Evolutionary conservation across 2,329 filamentous ascomycete species (phyloP), one percentile per base, ranked within the genome.

Genomic region (Mycosphaerelloides madeirae): DNA sequence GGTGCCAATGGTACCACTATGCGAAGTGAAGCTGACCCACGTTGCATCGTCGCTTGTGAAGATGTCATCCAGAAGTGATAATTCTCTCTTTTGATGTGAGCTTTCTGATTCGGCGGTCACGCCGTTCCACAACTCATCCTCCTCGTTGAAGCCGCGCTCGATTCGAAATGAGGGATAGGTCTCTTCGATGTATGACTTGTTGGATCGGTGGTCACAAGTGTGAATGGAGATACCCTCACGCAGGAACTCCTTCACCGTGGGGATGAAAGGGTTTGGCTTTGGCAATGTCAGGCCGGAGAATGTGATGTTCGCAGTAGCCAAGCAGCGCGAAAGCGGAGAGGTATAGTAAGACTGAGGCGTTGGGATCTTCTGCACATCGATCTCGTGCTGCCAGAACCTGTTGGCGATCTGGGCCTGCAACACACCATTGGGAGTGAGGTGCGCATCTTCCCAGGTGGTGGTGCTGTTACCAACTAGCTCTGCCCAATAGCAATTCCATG

Each of bases 401-500:
- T 81, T 74, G 6, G 81, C 80, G 46, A 73, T 75, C 44, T 69
- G 59, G 3, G 82, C 79, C 64, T 87, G 79, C 1, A 63, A 56
- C 13, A 76, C 57, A 3, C 83, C 83, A 2, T 65, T 68, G 1
- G 69, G 59, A 0, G 81, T 85, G 34, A 87, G 71, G 6, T 76
- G 69, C 1, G 84, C 72, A 55, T 86, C 83, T 3, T 75, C 71
- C 83, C 83, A 86, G n/a, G 65, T 67, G 3, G 68, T 66, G 3
- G 81, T 85, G 40, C 67, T 73, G 57, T 86, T 85, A 53, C 83
- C 83, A 29, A 81, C 75, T 1, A 74, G 69, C 44, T 77, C 69
- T 4, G 78, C 74, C 79, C 80, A 86, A 67, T 85, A 85, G 64
- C 56, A 63, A 61, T 85, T 83, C 83, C 82, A 85, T 2, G 79